Base-by-base conservation (phyloP, 257 asterid genomes). In the Salvia rosmarinus region DNA sequence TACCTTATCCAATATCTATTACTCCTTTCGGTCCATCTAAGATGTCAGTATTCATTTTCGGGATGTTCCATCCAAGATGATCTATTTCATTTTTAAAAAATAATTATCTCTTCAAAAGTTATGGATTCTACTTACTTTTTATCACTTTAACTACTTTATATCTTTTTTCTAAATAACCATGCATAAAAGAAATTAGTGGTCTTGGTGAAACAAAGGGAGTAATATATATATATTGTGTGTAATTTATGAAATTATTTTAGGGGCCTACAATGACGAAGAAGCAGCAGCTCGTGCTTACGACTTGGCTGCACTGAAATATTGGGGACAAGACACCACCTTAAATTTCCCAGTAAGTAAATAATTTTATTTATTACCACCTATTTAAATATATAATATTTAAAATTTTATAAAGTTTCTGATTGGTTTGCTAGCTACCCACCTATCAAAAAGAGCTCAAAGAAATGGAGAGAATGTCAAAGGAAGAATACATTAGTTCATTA, bases 211-310 rank as follows among this genome's bases (percentile, higher is more conserved):
- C n/a, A n/a, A n/a, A n/a, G n/a, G n/a, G n/a, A n/a, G n/a, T n/a
- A n/a, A n/a, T 40, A 20, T 23, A 17, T 4, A 5, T 59, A 51
- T 32, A 34, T 55, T 40, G 37, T 10, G 1, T 56, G 17, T 57
- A n/a, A 40, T 55, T 46, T 75, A 39, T 71, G 21, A 71, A 66
- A 42, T 71, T 78, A 11, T 42, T 64, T 67, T 69, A 91, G 99
- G 99, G 78, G 99, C 99, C 70, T 94, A 94, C 64, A 92, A 94
- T 72, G 90, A 88, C 19, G 99, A 94, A 82, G 95, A 32, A 82
- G 89, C 99, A 79, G 98, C 98, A 34, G 99, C 99, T 83, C 99
- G 85, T 88, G 98, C 99, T 2, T 94, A 94, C 80, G 99, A 94
- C 73, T 86, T 91, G 85, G 99, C 99, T 28, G 98, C 99, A 73